phyloP scores from a whole-genome alignment of 2,329 filamentous ascomycete species.

The Fusarium ambrosium region DNA sequence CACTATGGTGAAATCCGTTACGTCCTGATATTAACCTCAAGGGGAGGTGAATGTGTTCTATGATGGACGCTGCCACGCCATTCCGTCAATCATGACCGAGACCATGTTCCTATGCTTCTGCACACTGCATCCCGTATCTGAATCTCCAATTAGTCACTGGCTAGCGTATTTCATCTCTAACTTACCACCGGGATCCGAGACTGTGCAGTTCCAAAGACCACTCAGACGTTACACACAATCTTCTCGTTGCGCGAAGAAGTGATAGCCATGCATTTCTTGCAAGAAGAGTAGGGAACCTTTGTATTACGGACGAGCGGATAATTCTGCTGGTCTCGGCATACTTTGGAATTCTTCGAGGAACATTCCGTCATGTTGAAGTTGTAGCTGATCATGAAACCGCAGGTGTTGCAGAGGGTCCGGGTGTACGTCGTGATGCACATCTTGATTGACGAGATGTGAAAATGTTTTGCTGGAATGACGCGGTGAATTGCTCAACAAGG shows the following conservation, averaged over 20 bases:
- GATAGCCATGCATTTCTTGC: background rate
- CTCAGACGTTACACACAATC: background rate
- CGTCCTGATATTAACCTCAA: background rate
- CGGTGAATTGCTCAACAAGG: background rate
- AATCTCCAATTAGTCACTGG: background rate
- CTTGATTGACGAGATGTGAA: background rate
- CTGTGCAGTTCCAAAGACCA: background rate
- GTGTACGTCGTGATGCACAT: background rate
- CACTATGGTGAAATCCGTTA: background rate
- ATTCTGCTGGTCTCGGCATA: background rate
- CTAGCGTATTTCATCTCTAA: background rate
- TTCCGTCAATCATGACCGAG: background rate
- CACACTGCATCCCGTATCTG: background rate
- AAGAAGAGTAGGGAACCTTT: background rate
- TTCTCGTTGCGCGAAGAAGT: background rate
- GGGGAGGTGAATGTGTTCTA: background rate
- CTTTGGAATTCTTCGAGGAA: background rate
- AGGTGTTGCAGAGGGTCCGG: background rate
- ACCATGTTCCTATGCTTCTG: background rate
- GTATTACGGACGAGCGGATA: background rate
- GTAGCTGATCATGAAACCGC: background rate
- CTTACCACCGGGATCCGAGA: background rate
- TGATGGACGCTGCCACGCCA: background rate
- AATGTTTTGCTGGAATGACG: background rate
- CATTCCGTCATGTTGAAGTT: background rate